Evolutionary conservation across 257 asterid species (phyloP), one percentile per base, ranked within the genome.

Genomic region (Thymus quinquecostatus): DNA sequence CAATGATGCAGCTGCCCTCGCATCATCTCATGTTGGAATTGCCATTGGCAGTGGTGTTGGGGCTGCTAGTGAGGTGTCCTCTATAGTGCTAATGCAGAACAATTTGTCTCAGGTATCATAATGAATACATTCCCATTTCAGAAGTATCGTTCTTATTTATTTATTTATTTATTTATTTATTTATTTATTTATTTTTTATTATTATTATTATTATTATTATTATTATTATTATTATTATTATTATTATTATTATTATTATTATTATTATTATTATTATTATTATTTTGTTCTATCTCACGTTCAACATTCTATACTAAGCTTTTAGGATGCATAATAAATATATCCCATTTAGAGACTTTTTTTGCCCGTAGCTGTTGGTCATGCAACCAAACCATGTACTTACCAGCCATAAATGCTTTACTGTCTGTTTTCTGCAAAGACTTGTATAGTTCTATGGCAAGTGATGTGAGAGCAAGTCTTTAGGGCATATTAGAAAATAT

Each of bases 1-100:
- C 64, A 95, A 95, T 79, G 99, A 95, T 75, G 92, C 98, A 70
- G 99, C 99, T 79, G 99, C 99, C 72, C 80, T 95, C 75, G 98
- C 99, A 77, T 80, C 91, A 70, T 86, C 99, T 28, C 96, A 95
- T 75, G 97, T 95, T 36, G 99, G 99, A 71, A 78, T 95, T 68
- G 99, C 99, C 56, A 88, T 95, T 57, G 96, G 94, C 57, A 96
- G 96, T 6, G 97, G 97, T 74, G 99, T 87, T 27, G 97, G 96
- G 69, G 99, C 98, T 77, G 99, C 99, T 61, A 89, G 97, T 78
- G 99, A 95, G 79, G 99, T 88, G 66, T 86, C 99, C 64, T 92
- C 98, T 27, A 83, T 95, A 75, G 98, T 95, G 79, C 90, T 95
- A 75, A 92, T 95, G 98, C 98, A 87, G 72, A 87, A 92, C 77